Evolutionary conservation across 139 green algal genomes (phyloP).

Genomic region (Pycnococcus provasolii): DNA sequence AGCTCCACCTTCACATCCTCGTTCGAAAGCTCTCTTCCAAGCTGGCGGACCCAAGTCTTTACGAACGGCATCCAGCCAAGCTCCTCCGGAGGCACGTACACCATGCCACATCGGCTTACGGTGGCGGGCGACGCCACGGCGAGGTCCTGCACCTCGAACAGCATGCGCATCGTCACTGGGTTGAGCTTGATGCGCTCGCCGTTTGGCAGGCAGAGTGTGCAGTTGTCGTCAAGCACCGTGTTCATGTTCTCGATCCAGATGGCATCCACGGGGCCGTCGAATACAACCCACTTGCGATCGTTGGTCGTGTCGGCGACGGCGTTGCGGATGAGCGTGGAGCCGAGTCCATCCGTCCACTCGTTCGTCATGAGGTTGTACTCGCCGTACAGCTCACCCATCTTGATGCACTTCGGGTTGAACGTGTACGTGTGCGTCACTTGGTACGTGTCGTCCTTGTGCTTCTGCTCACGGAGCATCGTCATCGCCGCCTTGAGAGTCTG

Average conservation of each 20-base stretch:
- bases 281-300: constrained; percentile 66
- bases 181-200: constrained; percentile 78
- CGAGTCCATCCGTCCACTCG: constrained; percentile 74
- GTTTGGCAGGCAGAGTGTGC: constrained; percentile 68
- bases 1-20: constrained; percentile 15
- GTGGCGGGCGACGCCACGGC: constrained; percentile 58
- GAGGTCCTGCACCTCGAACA: constrained; percentile 75
- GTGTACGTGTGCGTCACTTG: constrained; percentile 41
- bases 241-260: constrained; percentile 80
- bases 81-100: constrained; percentile 59
- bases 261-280: constrained; percentile 71
- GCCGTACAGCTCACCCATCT: constrained; percentile 78
- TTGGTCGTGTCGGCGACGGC: constrained; percentile 53
- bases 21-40: constrained; percentile 4
- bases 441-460: constrained; percentile 28
- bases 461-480: constrained; percentile 44
- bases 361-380: constrained; percentile 74
- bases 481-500: constrained; percentile 48
- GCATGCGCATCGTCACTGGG: constrained; percentile 56
- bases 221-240: constrained; percentile 73
- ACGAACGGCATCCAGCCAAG: constrained; percentile 49
- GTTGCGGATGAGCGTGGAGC: constrained; percentile 55
- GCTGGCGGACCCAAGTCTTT: constrained; percentile 42
- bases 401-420: constrained; percentile 82
- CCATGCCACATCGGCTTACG: constrained; percentile 63